Conservation (phyloP, 495 filamentous ascomycete species). For the Podospora appendiculata region DNA sequence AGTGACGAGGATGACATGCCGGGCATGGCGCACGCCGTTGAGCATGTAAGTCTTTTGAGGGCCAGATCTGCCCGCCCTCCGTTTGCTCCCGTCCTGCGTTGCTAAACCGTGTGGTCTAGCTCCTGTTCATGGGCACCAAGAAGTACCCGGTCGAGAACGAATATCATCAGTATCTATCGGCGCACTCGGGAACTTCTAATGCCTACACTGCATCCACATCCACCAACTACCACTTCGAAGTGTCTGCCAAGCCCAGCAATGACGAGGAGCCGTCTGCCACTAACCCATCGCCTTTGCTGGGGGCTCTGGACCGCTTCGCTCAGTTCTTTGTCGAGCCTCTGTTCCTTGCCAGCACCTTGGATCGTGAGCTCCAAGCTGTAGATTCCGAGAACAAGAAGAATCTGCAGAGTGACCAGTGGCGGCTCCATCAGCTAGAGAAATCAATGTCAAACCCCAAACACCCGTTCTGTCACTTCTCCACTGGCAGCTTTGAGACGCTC, state of each 20-base stretch:
- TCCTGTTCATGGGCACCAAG: constrained; percentile 97
- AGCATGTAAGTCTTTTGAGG: constrained; percentile 40
- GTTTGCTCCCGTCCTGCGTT: background rate
- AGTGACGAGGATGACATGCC: constrained; percentile 86
- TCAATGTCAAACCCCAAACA: constrained; percentile 82
- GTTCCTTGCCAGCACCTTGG: constrained; percentile 82
- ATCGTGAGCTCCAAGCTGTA: constrained; percentile 85
- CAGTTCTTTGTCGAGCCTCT: constrained; percentile 95
- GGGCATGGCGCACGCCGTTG: constrained; percentile 88
- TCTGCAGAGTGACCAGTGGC: constrained; percentile 90
- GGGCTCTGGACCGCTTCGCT: constrained; percentile 89
- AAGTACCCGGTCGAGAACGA: constrained; percentile 97
- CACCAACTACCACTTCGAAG: constrained; percentile 97
- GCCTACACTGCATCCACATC: constrained; percentile 90
- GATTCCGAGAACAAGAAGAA: constrained; percentile 99
- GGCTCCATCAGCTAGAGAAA: constrained; percentile 86
- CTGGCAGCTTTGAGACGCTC: constrained; percentile 83
- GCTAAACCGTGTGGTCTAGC: constrained; percentile 35
- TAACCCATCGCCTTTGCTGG: constrained; percentile 70
- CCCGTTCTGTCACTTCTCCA: constrained; percentile 94
- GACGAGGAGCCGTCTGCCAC: constrained; percentile 42
- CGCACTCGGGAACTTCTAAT: constrained; percentile 86
- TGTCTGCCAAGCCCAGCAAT: constrained; percentile 62
- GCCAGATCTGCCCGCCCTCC: background rate
- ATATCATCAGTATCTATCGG: constrained; percentile 86